Evolutionary conservation across 2,329 filamentous ascomycete species (phyloP).

Genomic region (Neonectria coccinea): DNA sequence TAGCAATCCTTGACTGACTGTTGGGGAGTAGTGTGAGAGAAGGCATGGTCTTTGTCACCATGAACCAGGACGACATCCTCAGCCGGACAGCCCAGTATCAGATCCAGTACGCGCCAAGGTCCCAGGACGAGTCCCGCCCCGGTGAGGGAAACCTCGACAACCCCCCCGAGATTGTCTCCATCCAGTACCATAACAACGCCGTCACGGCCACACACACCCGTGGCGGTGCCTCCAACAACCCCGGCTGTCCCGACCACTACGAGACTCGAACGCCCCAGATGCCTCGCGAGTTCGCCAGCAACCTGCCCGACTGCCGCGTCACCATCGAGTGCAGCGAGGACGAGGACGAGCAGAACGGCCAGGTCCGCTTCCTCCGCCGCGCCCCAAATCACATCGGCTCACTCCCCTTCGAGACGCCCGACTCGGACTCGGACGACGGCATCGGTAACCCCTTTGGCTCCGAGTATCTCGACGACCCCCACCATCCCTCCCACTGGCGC

Average conservation of each 20-base stretch:
- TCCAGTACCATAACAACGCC: slow-evolving; percentile 65
- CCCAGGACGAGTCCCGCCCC: slow-evolving; percentile 34
- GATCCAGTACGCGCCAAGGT: slow-evolving; percentile 68
- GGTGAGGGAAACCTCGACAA: slow-evolving; percentile 37
- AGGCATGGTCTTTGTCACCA: slow-evolving; percentile 91
- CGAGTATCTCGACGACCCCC: slow-evolving; percentile 45
- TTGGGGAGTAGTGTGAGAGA: slow-evolving; percentile 77
- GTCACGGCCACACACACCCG: slow-evolving; percentile 61
- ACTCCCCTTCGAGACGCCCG: slow-evolving; percentile 65
- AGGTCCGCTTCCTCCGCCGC: slow-evolving; percentile 49
- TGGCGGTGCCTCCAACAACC: slow-evolving; percentile 56
- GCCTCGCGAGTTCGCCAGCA: slow-evolving; percentile 64
- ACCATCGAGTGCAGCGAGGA: slow-evolving; percentile 72
- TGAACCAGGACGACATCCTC: slow-evolving; percentile 83
- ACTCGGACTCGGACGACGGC: slow-evolving; percentile 51
- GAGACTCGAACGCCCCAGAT: slow-evolving; percentile 65
- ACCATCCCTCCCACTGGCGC: slow-evolving; percentile 41
- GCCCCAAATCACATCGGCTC: slow-evolving; percentile 65
- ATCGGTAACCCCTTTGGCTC: slow-evolving; percentile 42
- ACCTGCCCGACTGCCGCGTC: slow-evolving; percentile 63
- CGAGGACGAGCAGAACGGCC: slow-evolving; percentile 58
- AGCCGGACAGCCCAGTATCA: slow-evolving; percentile 80
- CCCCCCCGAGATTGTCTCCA: slow-evolving; percentile 59
- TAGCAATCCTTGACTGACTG: slow-evolving; percentile 28
- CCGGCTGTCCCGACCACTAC: slow-evolving; percentile 53